Conservation (phyloP, 495 filamentous ascomycete genomes). For the Aspergillus campestris region DNA sequence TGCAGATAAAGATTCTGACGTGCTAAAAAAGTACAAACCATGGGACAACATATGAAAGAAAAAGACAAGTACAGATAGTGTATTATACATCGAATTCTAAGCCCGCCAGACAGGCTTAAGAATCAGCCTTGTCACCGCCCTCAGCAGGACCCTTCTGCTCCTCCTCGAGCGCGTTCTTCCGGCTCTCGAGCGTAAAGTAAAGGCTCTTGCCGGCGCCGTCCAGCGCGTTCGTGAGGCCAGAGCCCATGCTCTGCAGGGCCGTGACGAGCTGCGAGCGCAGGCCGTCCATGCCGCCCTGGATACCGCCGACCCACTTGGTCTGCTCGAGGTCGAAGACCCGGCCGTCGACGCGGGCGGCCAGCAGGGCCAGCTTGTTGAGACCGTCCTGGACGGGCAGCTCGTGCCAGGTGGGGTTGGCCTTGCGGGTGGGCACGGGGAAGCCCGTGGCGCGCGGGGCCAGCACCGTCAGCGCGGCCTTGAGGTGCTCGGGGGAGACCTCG, state of each 20-base stretch:
- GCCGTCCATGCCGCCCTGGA: slow-evolving; percentile 73
- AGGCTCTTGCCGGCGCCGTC: slow-evolving; percentile 71
- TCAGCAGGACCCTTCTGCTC: slow-evolving; percentile 38
- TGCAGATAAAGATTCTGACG: slow-evolving; percentile 2
- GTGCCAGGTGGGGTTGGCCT: slow-evolving; percentile 69
- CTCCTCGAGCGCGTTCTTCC: slow-evolving; percentile 69
- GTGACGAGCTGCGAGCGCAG: slow-evolving; percentile 72
- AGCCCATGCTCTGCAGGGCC: slow-evolving; percentile 67
- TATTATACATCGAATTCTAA: slow-evolving; percentile 31
- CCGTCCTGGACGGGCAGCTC: slow-evolving; percentile 68
- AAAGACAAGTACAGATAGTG: slow-evolving; percentile 8
- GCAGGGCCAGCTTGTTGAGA: slow-evolving; percentile 73
- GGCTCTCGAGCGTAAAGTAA: slow-evolving; percentile 76
- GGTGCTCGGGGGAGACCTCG: slow-evolving; percentile 67
- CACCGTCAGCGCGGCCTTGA: slow-evolving; percentile 67
- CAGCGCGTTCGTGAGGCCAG: slow-evolving; percentile 60
- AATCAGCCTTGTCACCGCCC: slow-evolving; percentile 29
- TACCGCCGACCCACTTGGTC: slow-evolving; percentile 75
- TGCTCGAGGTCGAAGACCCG: slow-evolving; percentile 75
- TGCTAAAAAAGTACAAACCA: slow-evolving; percentile 12
- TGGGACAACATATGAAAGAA: slow-evolving; percentile 3
- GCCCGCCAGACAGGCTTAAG: slow-evolving; percentile 11
- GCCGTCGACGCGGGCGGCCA: slow-evolving; percentile 77
- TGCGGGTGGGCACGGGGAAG: slow-evolving; percentile 70
- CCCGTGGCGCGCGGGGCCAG: slow-evolving; percentile 58